Conservation (phyloP, 208 protist species). For the Perkinsela sp. region DNA sequence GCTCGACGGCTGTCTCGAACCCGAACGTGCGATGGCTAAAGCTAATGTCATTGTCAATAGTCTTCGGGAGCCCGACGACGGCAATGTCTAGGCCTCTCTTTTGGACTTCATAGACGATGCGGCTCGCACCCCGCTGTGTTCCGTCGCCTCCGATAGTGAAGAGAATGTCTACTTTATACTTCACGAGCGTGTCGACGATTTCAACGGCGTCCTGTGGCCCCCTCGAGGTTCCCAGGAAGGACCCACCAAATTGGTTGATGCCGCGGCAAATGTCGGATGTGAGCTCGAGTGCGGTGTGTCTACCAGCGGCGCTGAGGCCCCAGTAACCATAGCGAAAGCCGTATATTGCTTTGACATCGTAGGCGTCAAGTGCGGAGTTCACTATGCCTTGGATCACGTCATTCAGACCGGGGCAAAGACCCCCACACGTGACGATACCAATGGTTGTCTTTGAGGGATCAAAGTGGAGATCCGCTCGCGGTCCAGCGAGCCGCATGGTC, state of each 20-base stretch:
- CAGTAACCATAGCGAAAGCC: slow-evolving; percentile 71
- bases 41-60: slow-evolving; percentile 79
- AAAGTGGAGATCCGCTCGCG: slow-evolving; percentile 53
- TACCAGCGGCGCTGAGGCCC: slow-evolving; percentile 54
- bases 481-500: slow-evolving; percentile 30
- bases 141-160: slow-evolving; percentile 77
- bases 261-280: slow-evolving; percentile 29
- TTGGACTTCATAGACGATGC: slow-evolving; percentile 41
- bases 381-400: slow-evolving; percentile 71
- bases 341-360: slow-evolving; percentile 62
- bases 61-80: slow-evolving; percentile 76
- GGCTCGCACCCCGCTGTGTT: slow-evolving; percentile 57
- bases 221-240: slow-evolving; percentile 64
- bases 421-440: slow-evolving; percentile 76
- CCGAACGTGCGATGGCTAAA: slow-evolving; percentile 75
- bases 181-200: slow-evolving; percentile 63
- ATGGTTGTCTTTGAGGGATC: slow-evolving; percentile 47
- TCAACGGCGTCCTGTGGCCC: slow-evolving; percentile 47
- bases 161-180: slow-evolving; percentile 54
- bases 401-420: slow-evolving; percentile 80
- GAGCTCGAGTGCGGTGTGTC: slow-evolving; percentile 49
- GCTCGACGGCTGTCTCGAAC: slow-evolving; percentile 73
- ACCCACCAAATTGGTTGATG: slow-evolving; percentile 69
- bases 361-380: slow-evolving; percentile 25
- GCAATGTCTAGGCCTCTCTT: slow-evolving; percentile 40